phyloP scores from a whole-genome alignment of 2,329 filamentous ascomycete genomes.

The Penicillium olsonii region DNA sequence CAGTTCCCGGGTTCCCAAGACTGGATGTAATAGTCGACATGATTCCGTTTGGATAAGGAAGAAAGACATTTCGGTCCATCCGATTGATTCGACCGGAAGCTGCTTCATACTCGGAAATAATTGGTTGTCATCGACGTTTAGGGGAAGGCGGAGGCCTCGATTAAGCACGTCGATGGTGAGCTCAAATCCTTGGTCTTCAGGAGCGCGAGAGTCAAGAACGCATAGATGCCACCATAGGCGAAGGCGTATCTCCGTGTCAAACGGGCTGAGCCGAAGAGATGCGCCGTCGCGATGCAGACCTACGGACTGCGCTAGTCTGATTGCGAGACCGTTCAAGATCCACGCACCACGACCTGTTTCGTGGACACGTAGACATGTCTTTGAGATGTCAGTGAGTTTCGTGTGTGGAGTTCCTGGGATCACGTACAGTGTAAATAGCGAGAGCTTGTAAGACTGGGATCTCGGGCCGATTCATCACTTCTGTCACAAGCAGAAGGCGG shows the following conservation, averaged over 20 bases:
- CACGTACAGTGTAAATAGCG: conserved; percentile 19
- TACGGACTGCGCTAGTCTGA: conserved; percentile 61
- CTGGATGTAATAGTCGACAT: conserved; percentile 17
- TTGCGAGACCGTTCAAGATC: conserved; percentile 59
- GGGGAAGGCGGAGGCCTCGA: conserved; percentile 32
- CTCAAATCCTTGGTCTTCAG: conserved; percentile 62
- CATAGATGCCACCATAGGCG: conserved; percentile 64
- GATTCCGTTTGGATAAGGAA: conserved; percentile 23
- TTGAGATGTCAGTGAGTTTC: conserved; percentile 51
- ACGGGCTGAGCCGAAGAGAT: conserved; percentile 54
- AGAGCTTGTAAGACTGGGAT: conserved; percentile 19
- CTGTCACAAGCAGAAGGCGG: conserved; percentile 10
- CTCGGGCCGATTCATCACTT: conserved; percentile 19
- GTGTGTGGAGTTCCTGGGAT: not conserved
- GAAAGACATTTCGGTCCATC: conserved; percentile 21
- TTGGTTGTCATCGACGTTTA: conserved; percentile 42
- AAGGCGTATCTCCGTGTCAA: conserved; percentile 58
- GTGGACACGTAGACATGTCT: conserved; percentile 55
- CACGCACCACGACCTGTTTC: conserved; percentile 41
- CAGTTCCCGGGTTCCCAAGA: conserved; percentile 12
- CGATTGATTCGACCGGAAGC: conserved; percentile 13
- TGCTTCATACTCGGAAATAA: conserved; percentile 14
- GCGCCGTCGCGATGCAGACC: conserved; percentile 62
- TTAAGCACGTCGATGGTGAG: conserved; percentile 59
- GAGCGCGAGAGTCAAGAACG: conserved; percentile 58